A percentile compares a stretch with the other conserved stretches of the same genome.
These are phyloP conservation scores for Grigorovia humatica DNA, from an alignment of 805 yeast species.

Conservation along the genomic window DNA sequence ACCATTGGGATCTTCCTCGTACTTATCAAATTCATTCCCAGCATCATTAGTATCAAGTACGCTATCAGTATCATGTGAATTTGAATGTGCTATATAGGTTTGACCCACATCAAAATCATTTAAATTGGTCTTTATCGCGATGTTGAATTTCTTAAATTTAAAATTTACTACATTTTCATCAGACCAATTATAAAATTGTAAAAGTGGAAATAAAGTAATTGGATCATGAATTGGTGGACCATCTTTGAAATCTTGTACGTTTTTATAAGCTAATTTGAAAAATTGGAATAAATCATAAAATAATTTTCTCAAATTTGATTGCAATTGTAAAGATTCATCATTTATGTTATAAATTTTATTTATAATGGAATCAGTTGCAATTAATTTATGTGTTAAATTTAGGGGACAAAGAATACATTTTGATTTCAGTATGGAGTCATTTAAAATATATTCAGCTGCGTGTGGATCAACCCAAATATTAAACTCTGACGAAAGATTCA, in stretches of 20 bases:
- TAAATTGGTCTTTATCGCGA: conserved; percentile 22
- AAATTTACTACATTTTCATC: conserved; percentile 12
- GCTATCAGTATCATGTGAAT: no score
- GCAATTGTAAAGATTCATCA: conserved; percentile 4
- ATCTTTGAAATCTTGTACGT: conserved; percentile 31
- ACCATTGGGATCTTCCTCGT: conserved; percentile 22
- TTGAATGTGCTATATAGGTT: conserved; percentile 30
- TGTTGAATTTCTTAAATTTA: conserved; percentile 17
- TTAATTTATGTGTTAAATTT: conserved; percentile 58
- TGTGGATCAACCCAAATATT: conserved; percentile 67
- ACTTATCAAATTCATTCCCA: conserved; percentile 8
- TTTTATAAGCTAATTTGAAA: conserved; percentile 38
- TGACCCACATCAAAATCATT: conserved; percentile 50
- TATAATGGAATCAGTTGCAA: conserved; percentile 33
- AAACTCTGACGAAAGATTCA: conserved; percentile 55
- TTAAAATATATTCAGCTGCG: conserved; percentile 54
- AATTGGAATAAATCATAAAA: conserved; percentile 44
- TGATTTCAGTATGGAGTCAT: conserved; percentile 35
- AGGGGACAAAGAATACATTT: conserved; percentile 52
- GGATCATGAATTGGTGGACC: conserved; percentile 85
- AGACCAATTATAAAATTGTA: conserved; percentile 34
- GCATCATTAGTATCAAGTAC: neutral
- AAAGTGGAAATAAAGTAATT: conserved; percentile 50
- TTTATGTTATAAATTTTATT: conserved; percentile 24
- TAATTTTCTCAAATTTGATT: conserved; percentile 41